Evolutionary conservation across 257 asterid species (phyloP), one percentile per base, ranked within the genome.

Genomic region (Penstemon davidsonii): DNA sequence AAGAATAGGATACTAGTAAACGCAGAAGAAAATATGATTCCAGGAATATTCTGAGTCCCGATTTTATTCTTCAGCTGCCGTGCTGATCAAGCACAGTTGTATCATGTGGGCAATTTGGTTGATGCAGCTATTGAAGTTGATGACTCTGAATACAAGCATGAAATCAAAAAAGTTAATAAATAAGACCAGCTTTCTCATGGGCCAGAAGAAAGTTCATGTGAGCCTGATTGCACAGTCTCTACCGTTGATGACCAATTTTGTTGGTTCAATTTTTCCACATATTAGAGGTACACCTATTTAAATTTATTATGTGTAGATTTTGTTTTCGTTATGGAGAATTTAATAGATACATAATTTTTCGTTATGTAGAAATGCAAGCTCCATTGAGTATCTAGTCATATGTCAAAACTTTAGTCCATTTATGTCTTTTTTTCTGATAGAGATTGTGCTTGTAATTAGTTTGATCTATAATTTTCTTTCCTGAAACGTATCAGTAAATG

Each of bases 21-120:
- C 96, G 97, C 49, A 86, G 82, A 79, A 78, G 83, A 71, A 91
- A 88, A 78, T 96, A 91, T 6, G 96, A 90, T 10, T 60, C 77
- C 0, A 81, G 50, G 88, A 85, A 40, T 85, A 71, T 70, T 86
- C 79, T 56, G 69, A 75, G 8, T 52, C 88, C 76, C 88, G 67
- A 41, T 64, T 77, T 13, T 78, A 72, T 71, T 65, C 82, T 44
- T 37, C 84, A 59, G 67, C 83, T 42, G 68, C 69, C 33, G 73
- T 53, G 76, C 25, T 5, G 77, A 78, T 67, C 85, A 75, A 50
- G 62, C 72, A 12, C 80, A 75, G 8, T 47, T 86, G 38, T 83
- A 79, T 73, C 82, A 75, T 45, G 54, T 80, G 46, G 83, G 74
- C 39, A 68, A 46, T 41, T 86, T 75, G 68, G 77, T 73, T 71